A percentile compares a stretch with the other conserved stretches of the same genome.
phyloP scores from a whole-genome alignment of 805 yeast genomes.

The Yamadazyma sp. region DNA sequence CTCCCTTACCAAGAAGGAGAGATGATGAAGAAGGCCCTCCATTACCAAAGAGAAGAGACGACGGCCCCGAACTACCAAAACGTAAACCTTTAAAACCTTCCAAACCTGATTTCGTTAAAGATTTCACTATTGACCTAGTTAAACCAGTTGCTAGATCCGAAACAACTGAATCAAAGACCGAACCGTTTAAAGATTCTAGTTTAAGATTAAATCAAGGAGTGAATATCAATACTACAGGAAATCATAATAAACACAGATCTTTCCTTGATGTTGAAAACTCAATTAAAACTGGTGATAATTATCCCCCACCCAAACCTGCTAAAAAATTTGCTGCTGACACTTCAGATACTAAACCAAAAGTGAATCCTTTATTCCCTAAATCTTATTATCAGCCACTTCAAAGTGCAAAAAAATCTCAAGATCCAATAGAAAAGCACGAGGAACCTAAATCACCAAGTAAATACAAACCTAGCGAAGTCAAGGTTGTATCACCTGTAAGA shows the following conservation, averaged over 20 bases:
- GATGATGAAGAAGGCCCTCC: conserved; percentile 8
- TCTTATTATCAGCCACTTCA: conserved; percentile 12
- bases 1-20: conserved; percentile 4
- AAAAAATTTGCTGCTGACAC: no score
- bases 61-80: conserved; percentile 6
- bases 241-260: conserved; percentile 13
- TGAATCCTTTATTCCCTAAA: conserved; percentile 8
- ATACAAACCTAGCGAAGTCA: neutral
- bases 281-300: conserved; percentile 11
- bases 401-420: conserved; percentile 7
- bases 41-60: conserved; percentile 8
- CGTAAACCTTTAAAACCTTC: conserved; percentile 5
- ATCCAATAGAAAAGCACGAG: neutral
- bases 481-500: conserved; percentile 5
- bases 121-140: conserved; percentile 15
- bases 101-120: conserved; percentile 1
- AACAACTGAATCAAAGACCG: no score
- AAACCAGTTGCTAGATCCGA: conserved; percentile 15
- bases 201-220: no score
- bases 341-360: no score
- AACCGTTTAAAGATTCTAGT: no score
- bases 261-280: conserved; percentile 21
- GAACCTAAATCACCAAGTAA: neutral
- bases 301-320: conserved; percentile 12
- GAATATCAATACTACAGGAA: neutral